Base-by-base conservation (phyloP, 2,329 filamentous ascomycete genomes). In the Penicillium sp. region DNA sequence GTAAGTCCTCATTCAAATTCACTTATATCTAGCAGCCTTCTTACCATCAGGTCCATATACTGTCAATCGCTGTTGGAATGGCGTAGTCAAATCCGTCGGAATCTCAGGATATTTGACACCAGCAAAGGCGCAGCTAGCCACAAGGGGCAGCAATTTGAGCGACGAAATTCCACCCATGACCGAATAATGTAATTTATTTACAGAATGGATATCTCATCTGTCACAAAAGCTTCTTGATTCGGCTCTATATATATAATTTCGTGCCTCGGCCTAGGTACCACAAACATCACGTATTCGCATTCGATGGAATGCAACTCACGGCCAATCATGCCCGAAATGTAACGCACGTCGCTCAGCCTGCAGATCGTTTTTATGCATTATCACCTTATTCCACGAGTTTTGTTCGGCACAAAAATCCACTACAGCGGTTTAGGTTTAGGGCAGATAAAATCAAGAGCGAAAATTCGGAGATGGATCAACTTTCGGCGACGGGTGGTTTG, bases 41-140 rank as follows among this genome's bases (percentile, higher is more conserved):
- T 70, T 62, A 83, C 81, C 72, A 59, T 78, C 78, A 0, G 78
- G 75, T 2, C 79, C 80, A 44, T 78, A 78, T 11, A 84, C 72
- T 19, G 81, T 78, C 52, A 84, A 71, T 5, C 82, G 79, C 65
- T 84, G 81, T 66, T 84, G 82, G 19, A 78, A 74, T 3, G 82
- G 82, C 2, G 82, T 84, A 3, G 81, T 80, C 69, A 78, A 58
- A 61, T 84, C 82, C 1, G 62, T 41, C 1, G 82, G 82, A 36
- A 78, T 78, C 7, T 75, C 48, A 8, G 81, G 81, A 60, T 77
- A 81, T 52, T 72, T 76, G 4, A 70, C 74, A 21, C 50, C 57
- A 16, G 67, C 70, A 3, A 64, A 43, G 23, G 60, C 67, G 46
- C 65, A 38, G 11, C 50, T 54, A 16, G 59, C 61, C 45, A 64